Percentiles rank a stretch among this genome's conserved stretches.
Conservation (phyloP, 495 filamentous ascomycete genomes). For the Ascodesmis nigricans region DNA sequence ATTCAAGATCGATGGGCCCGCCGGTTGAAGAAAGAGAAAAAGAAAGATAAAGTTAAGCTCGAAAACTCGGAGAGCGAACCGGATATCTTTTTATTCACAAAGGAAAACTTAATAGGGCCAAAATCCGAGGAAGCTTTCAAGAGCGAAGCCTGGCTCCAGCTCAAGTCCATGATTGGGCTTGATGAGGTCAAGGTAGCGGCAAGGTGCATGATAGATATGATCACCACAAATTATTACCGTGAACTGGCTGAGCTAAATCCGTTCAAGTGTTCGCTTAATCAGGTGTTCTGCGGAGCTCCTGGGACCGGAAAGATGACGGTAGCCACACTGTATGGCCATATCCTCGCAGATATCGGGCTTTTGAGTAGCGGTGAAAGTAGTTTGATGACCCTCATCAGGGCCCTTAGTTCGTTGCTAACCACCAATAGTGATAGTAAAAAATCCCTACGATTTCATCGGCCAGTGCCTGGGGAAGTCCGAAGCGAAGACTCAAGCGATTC, state of each 20-base stretch:
- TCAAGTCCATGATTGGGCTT: conserved; percentile 35
- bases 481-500: conserved; percentile 46
- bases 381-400: no score
- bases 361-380: conserved; percentile 30
- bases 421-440: conserved; percentile 38
- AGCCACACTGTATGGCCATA: conserved; percentile 47
- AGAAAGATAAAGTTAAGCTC: no score
- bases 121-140: conserved; percentile 30
- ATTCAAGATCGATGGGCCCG: conserved; percentile 34
- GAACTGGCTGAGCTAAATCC: conserved; percentile 30
- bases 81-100: conserved; percentile 25
- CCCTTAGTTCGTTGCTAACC: no score
- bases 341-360: conserved; percentile 37
- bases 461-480: conserved; percentile 41
- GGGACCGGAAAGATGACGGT: conserved; percentile 63
- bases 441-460: conserved; percentile 53
- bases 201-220: conserved; percentile 27
- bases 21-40: no score
- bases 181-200: conserved; percentile 34
- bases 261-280: conserved; percentile 37
- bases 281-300: conserved; percentile 47
- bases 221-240: conserved; percentile 32
- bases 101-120: conserved; percentile 38
- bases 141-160: conserved; percentile 31
- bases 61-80: no score